phyloP scores from a whole-genome alignment of 768 basidiomycete species.

The Kwoniella dendrophila region DNA sequence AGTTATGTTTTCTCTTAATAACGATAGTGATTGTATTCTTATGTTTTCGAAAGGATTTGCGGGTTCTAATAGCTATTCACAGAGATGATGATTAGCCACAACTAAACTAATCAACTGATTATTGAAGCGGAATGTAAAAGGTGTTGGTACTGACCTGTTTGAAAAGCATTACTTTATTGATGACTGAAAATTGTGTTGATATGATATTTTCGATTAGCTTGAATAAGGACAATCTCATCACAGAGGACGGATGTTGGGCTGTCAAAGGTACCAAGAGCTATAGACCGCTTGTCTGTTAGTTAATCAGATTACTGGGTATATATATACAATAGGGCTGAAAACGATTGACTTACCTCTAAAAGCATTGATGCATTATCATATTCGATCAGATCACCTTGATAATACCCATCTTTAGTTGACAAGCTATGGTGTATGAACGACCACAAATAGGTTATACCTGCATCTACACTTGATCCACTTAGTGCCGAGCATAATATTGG shows the following conservation, averaged over 20 bases:
- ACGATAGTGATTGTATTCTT: slow-evolving; percentile 26
- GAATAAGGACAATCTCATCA: slow-evolving; percentile 28
- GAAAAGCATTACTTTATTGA: slow-evolving; percentile 30
- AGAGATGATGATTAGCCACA: slow-evolving; percentile 1
- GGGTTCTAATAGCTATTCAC: slow-evolving; percentile 35
- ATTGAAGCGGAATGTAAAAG: not conserved
- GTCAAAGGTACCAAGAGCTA: slow-evolving; percentile 39
- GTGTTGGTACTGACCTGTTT: slow-evolving; percentile 32
- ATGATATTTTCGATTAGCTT: slow-evolving; percentile 36
- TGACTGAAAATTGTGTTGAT: not conserved
- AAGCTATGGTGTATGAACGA: slow-evolving; percentile 9
- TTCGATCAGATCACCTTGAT: slow-evolving; percentile 1
- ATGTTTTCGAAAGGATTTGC: slow-evolving; percentile 42
- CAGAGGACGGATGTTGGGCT: slow-evolving; percentile 24
- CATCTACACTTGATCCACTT: slow-evolving; percentile 26
- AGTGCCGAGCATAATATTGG: slow-evolving; percentile 24
- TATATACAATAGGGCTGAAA: no score
- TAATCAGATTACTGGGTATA: not conserved
- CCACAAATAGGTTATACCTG: slow-evolving; percentile 25
- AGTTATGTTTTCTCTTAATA: slow-evolving; percentile 32
- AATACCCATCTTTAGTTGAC: not conserved
- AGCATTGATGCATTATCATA: slow-evolving; percentile 29
- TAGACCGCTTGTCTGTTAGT: not conserved
- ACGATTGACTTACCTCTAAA: slow-evolving; percentile 35
- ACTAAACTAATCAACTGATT: not conserved